A percentile compares a stretch with the other conserved stretches of the same genome.
Evolutionary conservation across 768 basidiomycete genomes (phyloP).

Genomic region (Amanita rimosa): DNA sequence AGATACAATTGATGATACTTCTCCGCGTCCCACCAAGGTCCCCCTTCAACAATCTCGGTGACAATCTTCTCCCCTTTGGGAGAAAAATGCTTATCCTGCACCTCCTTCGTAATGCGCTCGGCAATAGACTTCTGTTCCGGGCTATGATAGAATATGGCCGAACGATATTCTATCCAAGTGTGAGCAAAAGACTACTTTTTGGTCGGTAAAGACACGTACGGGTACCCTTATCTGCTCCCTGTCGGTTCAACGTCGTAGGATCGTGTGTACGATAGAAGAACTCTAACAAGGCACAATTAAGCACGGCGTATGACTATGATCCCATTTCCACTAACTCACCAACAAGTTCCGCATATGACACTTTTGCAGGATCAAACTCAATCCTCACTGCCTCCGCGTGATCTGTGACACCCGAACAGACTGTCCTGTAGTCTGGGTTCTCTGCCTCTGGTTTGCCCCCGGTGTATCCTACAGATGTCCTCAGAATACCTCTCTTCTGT

Average conservation of each 20-base stretch:
- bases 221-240: conserved; percentile 68
- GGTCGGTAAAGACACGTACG: conserved; percentile 36
- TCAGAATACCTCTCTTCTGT: conserved; percentile 63
- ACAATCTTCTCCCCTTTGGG: conserved; percentile 64
- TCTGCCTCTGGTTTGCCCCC: conserved; percentile 49
- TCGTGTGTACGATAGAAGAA: conserved; percentile 96
- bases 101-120: conserved; percentile 65
- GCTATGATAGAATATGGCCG: conserved; percentile 76
- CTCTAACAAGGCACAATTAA: conserved; percentile 29
- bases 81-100: conserved; percentile 76
- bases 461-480: conserved; percentile 71
- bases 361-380: conserved; percentile 70
- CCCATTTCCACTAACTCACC: conserved; percentile 37
- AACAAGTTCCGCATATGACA: conserved; percentile 79
- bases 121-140: conserved; percentile 67
- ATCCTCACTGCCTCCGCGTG: conserved; percentile 87
- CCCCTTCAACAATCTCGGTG: conserved; percentile 61
- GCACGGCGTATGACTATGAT: background rate
- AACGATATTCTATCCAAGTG: conserved; percentile 67
- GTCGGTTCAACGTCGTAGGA: conserved; percentile 72
- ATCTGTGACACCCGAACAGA: conserved; percentile 72
- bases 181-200: background rate
- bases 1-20: conserved; percentile 78
- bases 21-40: conserved; percentile 75
- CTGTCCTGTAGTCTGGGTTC: conserved; percentile 59